Percentiles rank a stretch among this genome's conserved stretches.
Conservation (phyloP, 2,329 filamentous ascomycete species). For the Biscogniauxia sp. region DNA sequence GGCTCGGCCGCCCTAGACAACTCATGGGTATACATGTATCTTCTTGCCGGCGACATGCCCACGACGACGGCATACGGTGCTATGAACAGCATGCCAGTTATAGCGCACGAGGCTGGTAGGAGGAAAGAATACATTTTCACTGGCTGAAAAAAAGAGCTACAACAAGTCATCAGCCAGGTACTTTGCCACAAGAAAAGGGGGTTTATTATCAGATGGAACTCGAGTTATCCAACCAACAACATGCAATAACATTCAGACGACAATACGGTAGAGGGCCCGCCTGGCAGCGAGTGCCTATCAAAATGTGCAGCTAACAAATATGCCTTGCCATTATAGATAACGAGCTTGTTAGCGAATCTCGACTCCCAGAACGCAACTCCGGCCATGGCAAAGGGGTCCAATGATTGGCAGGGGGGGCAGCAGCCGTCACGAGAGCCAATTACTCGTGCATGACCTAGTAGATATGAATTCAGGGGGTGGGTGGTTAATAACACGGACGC, state of each 20-base stretch:
- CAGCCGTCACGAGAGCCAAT: neutral
- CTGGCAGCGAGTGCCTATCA: no score
- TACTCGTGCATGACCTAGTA: neutral
- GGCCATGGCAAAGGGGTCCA: neutral
- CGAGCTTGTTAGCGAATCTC: no score
- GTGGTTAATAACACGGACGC: no score
- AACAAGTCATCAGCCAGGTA: neutral
- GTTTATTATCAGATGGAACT: neutral
- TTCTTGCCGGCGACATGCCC: neutral
- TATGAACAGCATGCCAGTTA: neutral
- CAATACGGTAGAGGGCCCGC: neutral
- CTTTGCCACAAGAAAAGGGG: neutral
- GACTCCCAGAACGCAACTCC: no score
- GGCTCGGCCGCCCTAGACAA: neutral
- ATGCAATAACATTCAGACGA: neutral
- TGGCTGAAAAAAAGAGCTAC: neutral
- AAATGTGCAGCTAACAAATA: no score
- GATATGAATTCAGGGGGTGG: no score
- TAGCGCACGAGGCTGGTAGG: neutral
- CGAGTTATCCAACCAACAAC: neutral
- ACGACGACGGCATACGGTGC: neutral
- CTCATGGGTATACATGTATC: neutral
- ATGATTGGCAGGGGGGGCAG: neutral
- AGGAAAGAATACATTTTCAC: neutral
- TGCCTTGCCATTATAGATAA: no score